Evolutionary conservation across 1,284 basidiomycete genomes (phyloP).

Genomic region (Cutaneotrichosporon mucoides): DNA sequence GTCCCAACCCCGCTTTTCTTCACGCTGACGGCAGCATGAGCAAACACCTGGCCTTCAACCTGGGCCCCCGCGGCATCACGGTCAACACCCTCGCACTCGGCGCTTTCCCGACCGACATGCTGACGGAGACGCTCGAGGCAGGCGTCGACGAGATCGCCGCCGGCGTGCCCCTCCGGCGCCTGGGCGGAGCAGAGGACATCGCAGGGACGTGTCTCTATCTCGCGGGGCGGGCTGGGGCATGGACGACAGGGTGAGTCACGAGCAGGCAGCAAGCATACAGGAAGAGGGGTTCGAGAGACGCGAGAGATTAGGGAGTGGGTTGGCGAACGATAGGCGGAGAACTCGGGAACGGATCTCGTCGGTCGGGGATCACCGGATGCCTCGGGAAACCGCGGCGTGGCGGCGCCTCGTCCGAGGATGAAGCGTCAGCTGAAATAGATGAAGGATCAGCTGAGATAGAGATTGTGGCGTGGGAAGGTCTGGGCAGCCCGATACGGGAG

Average conservation of each 20-base stretch:
- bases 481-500: too few species aligned
- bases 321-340: too few species aligned
- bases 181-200: slow-evolving; percentile 59
- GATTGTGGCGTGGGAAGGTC: too few species aligned
- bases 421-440: too few species aligned
- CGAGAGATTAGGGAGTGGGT: too few species aligned
- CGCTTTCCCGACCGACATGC: slow-evolving; percentile 49
- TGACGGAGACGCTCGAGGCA: slow-evolving; percentile 54
- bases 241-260: slow-evolving; percentile 4
- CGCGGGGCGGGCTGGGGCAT: background rate
- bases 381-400: too few species aligned
- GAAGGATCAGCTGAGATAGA: too few species aligned
- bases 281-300: too few species aligned
- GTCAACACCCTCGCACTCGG: slow-evolving; percentile 63
- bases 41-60: slow-evolving; percentile 54
- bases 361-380: too few species aligned
- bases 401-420: too few species aligned
- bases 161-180: slow-evolving; percentile 54
- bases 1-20: background rate
- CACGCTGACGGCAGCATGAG: background rate
- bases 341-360: too few species aligned
- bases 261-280: too few species aligned
- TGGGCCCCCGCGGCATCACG: slow-evolving; percentile 59
- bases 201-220: slow-evolving; percentile 46
- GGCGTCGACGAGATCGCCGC: slow-evolving; percentile 52